These are phyloP conservation scores for Artomyces pyxidatus DNA, from an alignment of 768 basidiomycete genomes.

Conservation along the genomic window DNA sequence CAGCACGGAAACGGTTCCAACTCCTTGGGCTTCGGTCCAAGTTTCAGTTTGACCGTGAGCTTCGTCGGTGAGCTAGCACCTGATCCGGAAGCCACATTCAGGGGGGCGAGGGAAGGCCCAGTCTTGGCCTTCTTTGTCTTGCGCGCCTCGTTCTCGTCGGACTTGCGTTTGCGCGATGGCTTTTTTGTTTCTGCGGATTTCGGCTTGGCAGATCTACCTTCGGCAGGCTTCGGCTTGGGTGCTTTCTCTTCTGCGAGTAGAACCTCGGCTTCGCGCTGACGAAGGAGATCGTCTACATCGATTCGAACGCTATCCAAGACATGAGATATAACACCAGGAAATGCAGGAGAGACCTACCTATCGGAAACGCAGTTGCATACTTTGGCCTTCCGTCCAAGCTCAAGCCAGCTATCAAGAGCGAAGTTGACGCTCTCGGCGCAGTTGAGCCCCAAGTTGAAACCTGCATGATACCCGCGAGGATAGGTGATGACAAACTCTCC, in stretches of 20 bases:
- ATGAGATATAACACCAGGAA: slow-evolving; percentile 7
- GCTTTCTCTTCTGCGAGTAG: slow-evolving; percentile 21
- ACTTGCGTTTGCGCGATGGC: slow-evolving; percentile 31
- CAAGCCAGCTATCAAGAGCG: slow-evolving; percentile 90
- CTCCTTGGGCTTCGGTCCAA: slow-evolving; percentile 54
- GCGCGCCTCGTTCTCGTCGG: slow-evolving; percentile 29
- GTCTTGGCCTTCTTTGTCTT: slow-evolving; percentile 43
- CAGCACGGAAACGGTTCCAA: slow-evolving; percentile 57
- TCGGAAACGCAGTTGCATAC: slow-evolving; percentile 66
- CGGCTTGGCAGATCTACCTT: slow-evolving; percentile 12
- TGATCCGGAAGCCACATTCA: slow-evolving; percentile 12
- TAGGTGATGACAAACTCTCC: slow-evolving; percentile 97
- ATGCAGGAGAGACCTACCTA: slow-evolving; percentile 40
- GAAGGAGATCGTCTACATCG: slow-evolving; percentile 81
- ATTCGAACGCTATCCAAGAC: slow-evolving; percentile 76
- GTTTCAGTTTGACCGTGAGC: slow-evolving; percentile 54
- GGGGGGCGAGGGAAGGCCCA: too few species aligned
- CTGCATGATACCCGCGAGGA: slow-evolving; percentile 92
- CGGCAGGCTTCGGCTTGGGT: slow-evolving; percentile 6
- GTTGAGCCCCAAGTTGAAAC: slow-evolving; percentile 94
- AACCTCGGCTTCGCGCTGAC: slow-evolving; percentile 49
- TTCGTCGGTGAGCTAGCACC: slow-evolving; percentile 24
- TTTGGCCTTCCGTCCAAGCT: slow-evolving; percentile 75
- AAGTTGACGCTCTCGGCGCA: slow-evolving; percentile 98
- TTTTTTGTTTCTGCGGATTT: too few species aligned